Conservation (phyloP, 176 grass and related monocot genomes). For the Elaeis guineensis region DNA sequence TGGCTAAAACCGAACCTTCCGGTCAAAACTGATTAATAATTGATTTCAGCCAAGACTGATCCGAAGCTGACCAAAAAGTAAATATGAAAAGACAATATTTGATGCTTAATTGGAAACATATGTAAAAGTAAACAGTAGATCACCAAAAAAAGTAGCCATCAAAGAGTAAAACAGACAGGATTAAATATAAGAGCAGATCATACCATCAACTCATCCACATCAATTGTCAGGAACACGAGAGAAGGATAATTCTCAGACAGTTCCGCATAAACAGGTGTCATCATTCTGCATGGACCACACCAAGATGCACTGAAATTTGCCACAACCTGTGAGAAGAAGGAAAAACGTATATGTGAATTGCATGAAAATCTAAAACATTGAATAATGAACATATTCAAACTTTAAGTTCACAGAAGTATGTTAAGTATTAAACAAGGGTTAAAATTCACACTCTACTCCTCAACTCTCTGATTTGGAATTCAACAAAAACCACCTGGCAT, state of each 20-base stretch:
- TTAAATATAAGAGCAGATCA: slow-evolving; percentile 1
- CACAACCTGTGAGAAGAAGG: slow-evolving; percentile 32
- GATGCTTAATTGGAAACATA: too few relatives aligned
- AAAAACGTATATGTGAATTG: slow-evolving; percentile 5
- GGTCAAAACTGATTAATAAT: too few relatives aligned
- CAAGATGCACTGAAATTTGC: slow-evolving; percentile 83
- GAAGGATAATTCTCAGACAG: slow-evolving; percentile 75
- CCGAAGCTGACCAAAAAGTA: too few relatives aligned
- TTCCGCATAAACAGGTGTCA: slow-evolving; percentile 56
- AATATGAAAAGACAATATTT: too few relatives aligned
- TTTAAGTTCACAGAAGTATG: neutral
- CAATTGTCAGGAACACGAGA: slow-evolving; percentile 69
- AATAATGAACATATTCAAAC: neutral
- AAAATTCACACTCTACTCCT: too few relatives aligned
- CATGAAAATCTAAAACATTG: neutral
- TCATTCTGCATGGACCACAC: slow-evolving; percentile 73
- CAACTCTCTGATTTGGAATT: too few relatives aligned
- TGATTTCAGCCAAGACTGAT: too few relatives aligned
- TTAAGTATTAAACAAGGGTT: neutral
- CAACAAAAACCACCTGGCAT: too few relatives aligned
- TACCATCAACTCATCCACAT: slow-evolving; percentile 76
- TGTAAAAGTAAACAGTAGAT: too few relatives aligned
- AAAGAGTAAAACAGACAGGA: neutral
- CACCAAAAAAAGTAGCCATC: too few relatives aligned
- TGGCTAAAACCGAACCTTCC: too few relatives aligned